These are phyloP conservation scores for Penicillium cinerascens DNA, from an alignment of 495 filamentous ascomycete genomes.

Conservation along the genomic window DNA sequence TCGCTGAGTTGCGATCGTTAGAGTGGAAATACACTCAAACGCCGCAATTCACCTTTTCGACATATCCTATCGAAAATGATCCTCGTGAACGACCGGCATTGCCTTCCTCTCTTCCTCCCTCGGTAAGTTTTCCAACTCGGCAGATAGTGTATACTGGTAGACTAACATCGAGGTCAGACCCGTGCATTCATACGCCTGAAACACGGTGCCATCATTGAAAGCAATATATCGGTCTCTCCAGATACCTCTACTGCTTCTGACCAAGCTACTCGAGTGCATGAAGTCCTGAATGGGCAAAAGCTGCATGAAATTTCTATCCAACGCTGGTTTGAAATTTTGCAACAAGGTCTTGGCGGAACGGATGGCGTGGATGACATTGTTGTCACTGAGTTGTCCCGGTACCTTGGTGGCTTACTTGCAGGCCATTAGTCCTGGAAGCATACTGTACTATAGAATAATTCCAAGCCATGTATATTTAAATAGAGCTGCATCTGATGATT, in stretches of 20 bases:
- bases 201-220: constrained; percentile 44
- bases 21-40: constrained; percentile 84
- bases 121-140: constrained; percentile 22
- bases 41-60: constrained; percentile 75
- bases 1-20: constrained; percentile 62
- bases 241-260: constrained; percentile 30
- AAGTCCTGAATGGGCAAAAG: constrained; percentile 34
- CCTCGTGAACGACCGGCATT: constrained; percentile 48
- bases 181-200: constrained; percentile 41
- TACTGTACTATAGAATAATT: neutral
- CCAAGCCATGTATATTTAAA: neutral
- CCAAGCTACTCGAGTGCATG: constrained; percentile 36
- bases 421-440: constrained; percentile 3
- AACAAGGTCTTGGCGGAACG: constrained; percentile 13
- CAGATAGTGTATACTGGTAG: neutral
- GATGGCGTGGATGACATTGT: constrained; percentile 10
- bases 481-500: neutral
- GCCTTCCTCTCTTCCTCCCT: constrained; percentile 37
- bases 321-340: constrained; percentile 32
- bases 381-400: constrained; percentile 18
- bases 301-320: constrained; percentile 40
- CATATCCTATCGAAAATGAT: constrained; percentile 51
- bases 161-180: constrained; percentile 21
- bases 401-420: constrained; percentile 18
- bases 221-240: constrained; percentile 40